Conservation (phyloP, 495 filamentous ascomycete genomes). For the Podospora comata region DNA sequence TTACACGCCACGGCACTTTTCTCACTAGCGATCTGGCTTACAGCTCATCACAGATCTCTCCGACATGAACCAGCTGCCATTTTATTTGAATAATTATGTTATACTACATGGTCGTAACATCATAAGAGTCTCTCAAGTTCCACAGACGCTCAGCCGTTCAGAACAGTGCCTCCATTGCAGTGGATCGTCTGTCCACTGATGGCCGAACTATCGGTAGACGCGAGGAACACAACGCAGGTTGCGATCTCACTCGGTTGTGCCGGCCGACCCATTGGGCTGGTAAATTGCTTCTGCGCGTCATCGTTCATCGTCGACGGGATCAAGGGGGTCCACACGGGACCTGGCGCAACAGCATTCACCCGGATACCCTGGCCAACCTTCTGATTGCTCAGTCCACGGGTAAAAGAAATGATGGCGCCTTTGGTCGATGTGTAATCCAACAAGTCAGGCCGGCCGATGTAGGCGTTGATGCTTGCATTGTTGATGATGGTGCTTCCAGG, state of each 20-base stretch:
- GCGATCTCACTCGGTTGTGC: conserved; percentile 77
- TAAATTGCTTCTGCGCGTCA: conserved; percentile 67
- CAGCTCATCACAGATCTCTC: neutral
- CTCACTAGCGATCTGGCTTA: neutral
- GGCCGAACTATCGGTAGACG: conserved; percentile 68
- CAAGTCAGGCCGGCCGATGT: conserved; percentile 76
- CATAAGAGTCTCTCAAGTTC: neutral
- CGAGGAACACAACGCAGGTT: conserved; percentile 82
- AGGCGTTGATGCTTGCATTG: conserved; percentile 76
- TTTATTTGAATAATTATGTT: neutral
- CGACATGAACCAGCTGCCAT: neutral
- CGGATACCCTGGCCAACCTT: conserved; percentile 69
- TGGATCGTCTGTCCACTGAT: conserved; percentile 62
- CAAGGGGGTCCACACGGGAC: conserved; percentile 81
- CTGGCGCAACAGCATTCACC: conserved; percentile 77
- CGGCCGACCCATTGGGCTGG: conserved; percentile 74
- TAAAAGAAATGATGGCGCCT: conserved; percentile 80
- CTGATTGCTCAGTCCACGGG: conserved; percentile 74
- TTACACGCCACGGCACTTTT: neutral
- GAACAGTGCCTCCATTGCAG: conserved; percentile 63
- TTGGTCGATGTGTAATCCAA: conserved; percentile 85
- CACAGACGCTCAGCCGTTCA: conserved; percentile 50
- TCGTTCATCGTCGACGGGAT: conserved; percentile 76
- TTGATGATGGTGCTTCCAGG: conserved; percentile 79
- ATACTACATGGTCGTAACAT: neutral